Conservation (phyloP, 2,329 filamentous ascomycete genomes). For the Zelopaecilomyces penicillatus region DNA sequence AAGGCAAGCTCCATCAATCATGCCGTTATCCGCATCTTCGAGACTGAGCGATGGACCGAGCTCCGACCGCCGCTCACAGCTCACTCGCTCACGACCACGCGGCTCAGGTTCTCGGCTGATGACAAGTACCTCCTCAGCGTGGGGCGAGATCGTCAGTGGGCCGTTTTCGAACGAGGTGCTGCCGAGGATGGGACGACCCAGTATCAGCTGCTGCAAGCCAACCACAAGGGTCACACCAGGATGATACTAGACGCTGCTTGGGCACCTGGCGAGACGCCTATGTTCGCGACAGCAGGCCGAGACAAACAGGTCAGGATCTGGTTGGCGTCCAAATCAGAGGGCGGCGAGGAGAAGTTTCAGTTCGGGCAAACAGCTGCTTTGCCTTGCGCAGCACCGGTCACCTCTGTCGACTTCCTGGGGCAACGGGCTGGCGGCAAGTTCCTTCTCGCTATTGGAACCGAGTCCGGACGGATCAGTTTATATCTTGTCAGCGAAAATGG, state of each 20-base stretch:
- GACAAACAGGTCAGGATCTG: constrained; percentile 80
- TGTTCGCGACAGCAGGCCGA: constrained; percentile 81
- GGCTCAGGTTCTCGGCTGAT: constrained; percentile 69
- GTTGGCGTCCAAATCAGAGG: constrained; percentile 27
- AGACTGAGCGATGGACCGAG: constrained; percentile 81
- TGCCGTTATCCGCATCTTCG: constrained; percentile 86
- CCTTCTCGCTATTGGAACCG: constrained; percentile 50
- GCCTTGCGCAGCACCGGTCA: constrained; percentile 52
- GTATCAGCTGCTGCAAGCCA: constrained; percentile 55
- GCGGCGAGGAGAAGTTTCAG: constrained; percentile 22
- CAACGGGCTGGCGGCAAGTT: constrained; percentile 20
- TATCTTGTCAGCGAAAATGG: constrained; percentile 31
- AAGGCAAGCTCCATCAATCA: constrained; percentile 89
- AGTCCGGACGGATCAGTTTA: constrained; percentile 41
- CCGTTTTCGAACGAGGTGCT: constrained; percentile 56
- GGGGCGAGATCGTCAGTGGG: constrained; percentile 87
- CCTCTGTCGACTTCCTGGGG: constrained; percentile 59
- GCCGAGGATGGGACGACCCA: constrained; percentile 20
- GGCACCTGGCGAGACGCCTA: constrained; percentile 49
- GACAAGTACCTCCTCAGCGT: constrained; percentile 75
- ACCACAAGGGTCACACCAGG: constrained; percentile 77
- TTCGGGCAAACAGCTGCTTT: constrained; percentile 49
- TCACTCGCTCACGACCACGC: constrained; percentile 78
- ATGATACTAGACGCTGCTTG: constrained; percentile 91
- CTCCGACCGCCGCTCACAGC: constrained; percentile 73